Evolutionary conservation across 331 rosid genomes (phyloP).

Genomic region (Pyracantha coccinea): DNA sequence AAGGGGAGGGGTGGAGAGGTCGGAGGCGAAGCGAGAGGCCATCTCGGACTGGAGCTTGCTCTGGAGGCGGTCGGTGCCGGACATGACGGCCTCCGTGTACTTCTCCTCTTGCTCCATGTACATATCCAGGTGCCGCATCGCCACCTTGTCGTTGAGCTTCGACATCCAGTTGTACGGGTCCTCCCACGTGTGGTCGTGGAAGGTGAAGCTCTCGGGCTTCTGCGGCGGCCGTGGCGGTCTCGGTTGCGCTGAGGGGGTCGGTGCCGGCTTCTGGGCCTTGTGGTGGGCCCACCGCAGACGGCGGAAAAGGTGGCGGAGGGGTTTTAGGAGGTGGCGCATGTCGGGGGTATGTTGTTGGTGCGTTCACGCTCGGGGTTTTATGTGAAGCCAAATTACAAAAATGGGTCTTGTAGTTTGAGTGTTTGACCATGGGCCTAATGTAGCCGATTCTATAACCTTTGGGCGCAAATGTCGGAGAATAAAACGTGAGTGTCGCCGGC

Average conservation of each 20-base stretch:
- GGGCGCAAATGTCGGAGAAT: too few relatives aligned
- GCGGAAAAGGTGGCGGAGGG: conserved; percentile 13
- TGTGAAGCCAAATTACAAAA: not conserved
- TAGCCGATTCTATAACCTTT: too few relatives aligned
- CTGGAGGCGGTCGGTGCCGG: conserved; percentile 56
- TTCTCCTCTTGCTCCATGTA: conserved; percentile 97
- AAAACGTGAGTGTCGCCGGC: too few relatives aligned
- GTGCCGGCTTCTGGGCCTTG: conserved; percentile 20
- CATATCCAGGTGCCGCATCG: conserved; percentile 95
- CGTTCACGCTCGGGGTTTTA: not conserved
- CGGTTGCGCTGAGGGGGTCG: conserved; percentile 32
- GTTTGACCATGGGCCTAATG: too few relatives aligned
- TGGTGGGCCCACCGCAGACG: conserved; percentile 24
- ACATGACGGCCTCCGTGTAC: conserved; percentile 72
- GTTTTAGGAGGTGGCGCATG: conserved; percentile 14
- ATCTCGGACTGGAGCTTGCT: conserved; percentile 78
- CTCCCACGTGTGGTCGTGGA: conserved; percentile 69
- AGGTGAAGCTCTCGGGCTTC: conserved; percentile 63
- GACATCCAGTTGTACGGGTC: conserved; percentile 94
- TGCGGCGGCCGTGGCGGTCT: conserved; percentile 74
- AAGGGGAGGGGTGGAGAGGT: conserved; percentile 83
- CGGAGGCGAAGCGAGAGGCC: conserved; percentile 70
- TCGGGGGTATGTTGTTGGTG: not conserved
- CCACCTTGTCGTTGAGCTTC: conserved; percentile 63
- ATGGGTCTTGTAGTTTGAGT: not conserved